phyloP scores from a whole-genome alignment of 2,329 filamentous ascomycete genomes.

The Lizonia empirigonia region DNA sequence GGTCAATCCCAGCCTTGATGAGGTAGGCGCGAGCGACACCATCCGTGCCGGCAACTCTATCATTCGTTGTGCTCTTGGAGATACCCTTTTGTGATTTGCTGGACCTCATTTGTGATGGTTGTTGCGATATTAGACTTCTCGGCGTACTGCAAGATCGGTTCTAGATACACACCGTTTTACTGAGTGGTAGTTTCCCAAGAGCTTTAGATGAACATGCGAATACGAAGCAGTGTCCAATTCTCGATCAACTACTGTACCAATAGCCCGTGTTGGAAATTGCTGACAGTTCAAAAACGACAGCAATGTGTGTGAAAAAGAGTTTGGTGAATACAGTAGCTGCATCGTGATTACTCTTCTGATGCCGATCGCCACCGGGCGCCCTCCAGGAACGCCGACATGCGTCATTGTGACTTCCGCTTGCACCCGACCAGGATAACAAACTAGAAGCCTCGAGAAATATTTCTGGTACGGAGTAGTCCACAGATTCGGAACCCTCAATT shows the following conservation, averaged over 20 bases:
- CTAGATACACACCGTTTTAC: constrained; percentile 4
- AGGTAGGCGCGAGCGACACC: constrained; percentile 77
- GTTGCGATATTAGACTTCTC: constrained; percentile 1
- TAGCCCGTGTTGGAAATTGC: too few relatives aligned
- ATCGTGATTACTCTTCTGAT: not conserved
- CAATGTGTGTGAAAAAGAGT: not conserved
- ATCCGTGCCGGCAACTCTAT: constrained; percentile 89
- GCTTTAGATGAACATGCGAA: not conserved
- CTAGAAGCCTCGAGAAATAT: not conserved
- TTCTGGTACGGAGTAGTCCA: not conserved
- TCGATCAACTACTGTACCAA: not conserved
- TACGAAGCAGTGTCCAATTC: not conserved
- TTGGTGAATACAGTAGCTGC: not conserved
- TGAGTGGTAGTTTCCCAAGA: not conserved
- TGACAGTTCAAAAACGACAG: not conserved
- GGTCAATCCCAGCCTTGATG: constrained; percentile 57
- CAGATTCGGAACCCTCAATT: not conserved
- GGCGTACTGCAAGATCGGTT: not conserved
- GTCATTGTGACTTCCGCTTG: constrained; percentile 16
- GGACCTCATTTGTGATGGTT: not conserved
- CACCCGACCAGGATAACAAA: constrained; percentile 12
- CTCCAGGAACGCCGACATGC: constrained; percentile 10
- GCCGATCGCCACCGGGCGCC: constrained; percentile 2
- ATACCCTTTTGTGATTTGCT: constrained; percentile 73
- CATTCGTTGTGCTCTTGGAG: constrained; percentile 88